Evolutionary conservation across 371 early-diverging fungal species (phyloP).

Genomic region (Mortierella sp.): DNA sequence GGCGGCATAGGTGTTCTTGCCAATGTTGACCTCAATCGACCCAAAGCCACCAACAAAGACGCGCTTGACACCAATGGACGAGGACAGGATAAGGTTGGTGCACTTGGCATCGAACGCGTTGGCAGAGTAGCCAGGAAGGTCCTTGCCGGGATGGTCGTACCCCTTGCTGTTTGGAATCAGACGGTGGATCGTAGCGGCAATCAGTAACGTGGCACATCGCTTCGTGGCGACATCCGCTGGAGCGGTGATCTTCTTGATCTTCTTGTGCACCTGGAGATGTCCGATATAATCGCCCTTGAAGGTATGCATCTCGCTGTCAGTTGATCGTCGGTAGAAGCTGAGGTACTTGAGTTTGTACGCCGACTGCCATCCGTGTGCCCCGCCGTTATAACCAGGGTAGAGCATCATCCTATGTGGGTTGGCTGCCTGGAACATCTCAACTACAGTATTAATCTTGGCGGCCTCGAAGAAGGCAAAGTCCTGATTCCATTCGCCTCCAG

Average conservation of each 20-base stretch:
- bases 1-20: background rate
- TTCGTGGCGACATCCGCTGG: background rate
- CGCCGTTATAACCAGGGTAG: background rate
- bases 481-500: background rate
- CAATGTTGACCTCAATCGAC: background rate
- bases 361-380: background rate
- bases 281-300: background rate
- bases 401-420: background rate
- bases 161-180: background rate
- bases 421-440: background rate
- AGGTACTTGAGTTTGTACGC: background rate
- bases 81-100: background rate
- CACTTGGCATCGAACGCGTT: background rate
- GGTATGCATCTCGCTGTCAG: background rate
- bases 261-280: background rate
- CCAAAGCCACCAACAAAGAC: background rate
- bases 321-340: background rate
- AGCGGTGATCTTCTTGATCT: background rate
- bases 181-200: background rate
- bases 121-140: background rate
- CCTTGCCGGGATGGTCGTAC: background rate
- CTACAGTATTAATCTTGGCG: background rate
- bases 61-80: background rate
- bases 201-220: background rate
- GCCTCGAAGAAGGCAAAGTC: background rate